These are phyloP conservation scores for Tylopilus plumbeoviolaceoides DNA, from an alignment of 768 basidiomycete genomes.

Conservation along the genomic window DNA sequence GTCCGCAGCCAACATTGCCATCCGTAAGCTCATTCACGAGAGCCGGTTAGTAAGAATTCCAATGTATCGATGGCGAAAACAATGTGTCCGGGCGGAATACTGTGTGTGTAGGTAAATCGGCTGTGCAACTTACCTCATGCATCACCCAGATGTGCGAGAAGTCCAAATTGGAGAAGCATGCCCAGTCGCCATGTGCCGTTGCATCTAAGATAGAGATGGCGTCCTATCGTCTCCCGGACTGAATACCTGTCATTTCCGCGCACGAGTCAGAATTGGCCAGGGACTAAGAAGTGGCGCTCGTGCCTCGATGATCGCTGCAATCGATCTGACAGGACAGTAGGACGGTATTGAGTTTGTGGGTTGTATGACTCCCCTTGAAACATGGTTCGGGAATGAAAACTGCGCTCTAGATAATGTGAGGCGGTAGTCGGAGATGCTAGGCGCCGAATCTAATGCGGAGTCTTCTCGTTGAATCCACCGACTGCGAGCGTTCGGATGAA, in stretches of 20 bases:
- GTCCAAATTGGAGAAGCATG: background rate
- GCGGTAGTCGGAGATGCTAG: conserved; percentile 6
- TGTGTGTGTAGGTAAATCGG: too few relatives aligned
- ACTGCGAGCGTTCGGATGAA: conserved; percentile 4
- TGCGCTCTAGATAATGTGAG: background rate
- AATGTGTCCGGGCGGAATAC: too few relatives aligned
- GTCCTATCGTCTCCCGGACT: background rate
- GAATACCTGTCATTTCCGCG: background rate
- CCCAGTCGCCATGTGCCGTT: background rate
- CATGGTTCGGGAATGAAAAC: background rate
- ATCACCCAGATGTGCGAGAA: too few relatives aligned
- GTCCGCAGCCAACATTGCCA: background rate
- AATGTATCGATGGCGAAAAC: too few relatives aligned
- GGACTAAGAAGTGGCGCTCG: background rate
- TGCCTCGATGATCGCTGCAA: background rate
- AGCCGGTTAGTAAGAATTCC: background rate
- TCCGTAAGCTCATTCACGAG: background rate
- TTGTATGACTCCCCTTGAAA: background rate
- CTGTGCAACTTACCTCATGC: too few relatives aligned
- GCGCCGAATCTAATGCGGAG: conserved; percentile 1
- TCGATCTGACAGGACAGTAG: too few relatives aligned
- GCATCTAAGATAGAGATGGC: background rate
- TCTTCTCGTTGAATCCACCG: conserved; percentile 4
- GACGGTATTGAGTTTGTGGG: background rate
- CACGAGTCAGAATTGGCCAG: background rate